These are phyloP conservation scores for Populus tomentosa DNA, from an alignment of 441 rosid species.

Conservation along the genomic window DNA sequence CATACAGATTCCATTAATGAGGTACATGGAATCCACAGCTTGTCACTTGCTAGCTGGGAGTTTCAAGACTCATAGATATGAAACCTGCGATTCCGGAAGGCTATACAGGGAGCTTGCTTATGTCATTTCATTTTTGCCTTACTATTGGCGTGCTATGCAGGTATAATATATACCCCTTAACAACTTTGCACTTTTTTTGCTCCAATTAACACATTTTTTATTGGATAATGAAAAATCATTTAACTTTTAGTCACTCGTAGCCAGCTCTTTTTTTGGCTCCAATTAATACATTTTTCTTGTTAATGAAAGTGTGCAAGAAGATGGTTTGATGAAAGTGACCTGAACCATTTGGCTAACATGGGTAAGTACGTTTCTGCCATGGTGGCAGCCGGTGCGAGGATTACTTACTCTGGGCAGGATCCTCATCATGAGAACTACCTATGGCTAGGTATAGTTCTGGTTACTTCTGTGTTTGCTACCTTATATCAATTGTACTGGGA, in stretches of 20 bases:
- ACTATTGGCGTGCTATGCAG: constrained; percentile 99
- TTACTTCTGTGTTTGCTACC: too few species aligned
- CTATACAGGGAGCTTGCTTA: constrained; percentile 74
- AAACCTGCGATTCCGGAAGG: constrained; percentile 69
- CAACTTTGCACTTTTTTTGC: not conserved
- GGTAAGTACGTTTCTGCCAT: constrained; percentile 96
- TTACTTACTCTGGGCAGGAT: too few species aligned
- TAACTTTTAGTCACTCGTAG: not conserved
- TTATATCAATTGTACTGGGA: too few species aligned
- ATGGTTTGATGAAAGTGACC: constrained; percentile 82
- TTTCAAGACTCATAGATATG: constrained; percentile 62
- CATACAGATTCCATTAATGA: constrained; percentile 75
- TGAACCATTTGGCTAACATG: constrained; percentile 79
- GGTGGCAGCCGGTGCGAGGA: too few species aligned
- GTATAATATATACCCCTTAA: constrained; percentile 24
- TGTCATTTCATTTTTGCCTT: constrained; percentile 81
- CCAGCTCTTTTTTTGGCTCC: not conserved
- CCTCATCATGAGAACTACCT: too few species aligned
- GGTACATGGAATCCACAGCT: constrained; percentile 81
- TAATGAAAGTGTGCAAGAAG: constrained; percentile 72
- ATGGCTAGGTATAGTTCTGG: too few species aligned
- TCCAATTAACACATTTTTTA: not conserved
- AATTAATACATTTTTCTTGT: not conserved
- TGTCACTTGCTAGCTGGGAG: constrained; percentile 85
- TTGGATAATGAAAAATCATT: too few species aligned